Evolutionary conservation across 176 grass and related monocot species (phyloP).

Genomic region (Triticum dicoccoides): DNA sequence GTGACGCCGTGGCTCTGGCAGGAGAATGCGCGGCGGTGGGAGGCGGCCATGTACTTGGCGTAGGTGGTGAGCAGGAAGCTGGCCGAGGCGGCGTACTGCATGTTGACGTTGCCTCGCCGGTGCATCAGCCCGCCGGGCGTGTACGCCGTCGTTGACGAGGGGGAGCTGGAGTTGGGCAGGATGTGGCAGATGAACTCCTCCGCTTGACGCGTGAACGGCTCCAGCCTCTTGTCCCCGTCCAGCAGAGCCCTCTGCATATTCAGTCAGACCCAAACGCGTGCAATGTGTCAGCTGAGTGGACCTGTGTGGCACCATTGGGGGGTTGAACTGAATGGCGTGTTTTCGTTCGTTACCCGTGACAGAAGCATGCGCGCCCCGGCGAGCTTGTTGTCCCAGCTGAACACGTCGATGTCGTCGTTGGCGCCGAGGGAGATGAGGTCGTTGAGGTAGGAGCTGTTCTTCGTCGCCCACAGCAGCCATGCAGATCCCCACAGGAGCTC

Average conservation of each 20-base stretch:
- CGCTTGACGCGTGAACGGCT: conserved; percentile 49
- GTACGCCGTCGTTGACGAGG: conserved; percentile 34
- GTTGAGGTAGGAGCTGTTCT: conserved; percentile 55
- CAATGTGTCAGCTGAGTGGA: not conserved
- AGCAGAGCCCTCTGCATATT: conserved; percentile 52
- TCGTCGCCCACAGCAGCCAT: conserved; percentile 80
- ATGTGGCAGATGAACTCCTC: conserved; percentile 82
- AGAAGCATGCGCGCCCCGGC: conserved; percentile 75
- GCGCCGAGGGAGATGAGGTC: conserved; percentile 45
- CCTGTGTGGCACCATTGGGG: not conserved
- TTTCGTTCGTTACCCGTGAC: conserved; percentile 33
- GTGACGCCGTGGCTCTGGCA: conserved; percentile 46
- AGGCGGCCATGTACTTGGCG: conserved; percentile 68
- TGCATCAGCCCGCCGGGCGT: conserved; percentile 51
- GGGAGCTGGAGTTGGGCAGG: conserved; percentile 44
- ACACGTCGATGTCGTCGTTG: conserved; percentile 65
- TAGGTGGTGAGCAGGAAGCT: conserved; percentile 81
- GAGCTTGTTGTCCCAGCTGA: conserved; percentile 97
- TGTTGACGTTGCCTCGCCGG: conserved; percentile 52
- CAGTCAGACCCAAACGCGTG: not conserved
- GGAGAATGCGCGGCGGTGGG: conserved; percentile 50
- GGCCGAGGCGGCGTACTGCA: conserved; percentile 72
- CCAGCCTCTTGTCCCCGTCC: conserved; percentile 45
- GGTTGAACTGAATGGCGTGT: not conserved
- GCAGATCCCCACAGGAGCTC: conserved; percentile 75